Evolutionary conservation across 192 early-diverging fungal species (phyloP).

Genomic region (Lobosporangium transversale): DNA sequence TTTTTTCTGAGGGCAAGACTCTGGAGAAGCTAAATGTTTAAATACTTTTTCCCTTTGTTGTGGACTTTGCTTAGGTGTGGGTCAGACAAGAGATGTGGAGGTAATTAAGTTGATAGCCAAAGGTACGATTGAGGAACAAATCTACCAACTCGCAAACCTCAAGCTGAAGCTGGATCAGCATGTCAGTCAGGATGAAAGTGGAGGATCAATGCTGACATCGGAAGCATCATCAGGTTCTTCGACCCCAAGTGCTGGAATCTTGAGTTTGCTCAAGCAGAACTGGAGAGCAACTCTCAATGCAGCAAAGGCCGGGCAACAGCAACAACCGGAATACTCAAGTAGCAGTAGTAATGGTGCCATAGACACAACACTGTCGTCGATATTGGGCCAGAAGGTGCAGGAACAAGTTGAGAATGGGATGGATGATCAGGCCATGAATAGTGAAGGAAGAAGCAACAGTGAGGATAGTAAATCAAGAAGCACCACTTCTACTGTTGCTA

Average conservation of each 20-base stretch:
- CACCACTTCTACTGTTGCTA: too few species aligned
- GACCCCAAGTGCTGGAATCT: constrained; percentile 43
- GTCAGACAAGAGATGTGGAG: constrained; percentile 83
- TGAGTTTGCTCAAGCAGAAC: constrained; percentile 44
- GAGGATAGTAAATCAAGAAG: too few species aligned
- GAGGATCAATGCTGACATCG: background rate
- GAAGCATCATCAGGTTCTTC: constrained; percentile 37
- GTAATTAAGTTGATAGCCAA: constrained; percentile 76
- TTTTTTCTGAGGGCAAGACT: background rate
- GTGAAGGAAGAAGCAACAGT: too few species aligned
- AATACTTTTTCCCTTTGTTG: background rate
- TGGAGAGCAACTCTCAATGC: constrained; percentile 20
- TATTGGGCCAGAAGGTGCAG: background rate
- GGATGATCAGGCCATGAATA: background rate
- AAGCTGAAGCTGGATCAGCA: constrained; percentile 71
- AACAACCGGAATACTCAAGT: background rate
- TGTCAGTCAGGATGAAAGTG: constrained; percentile 39
- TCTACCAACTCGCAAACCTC: constrained; percentile 64
- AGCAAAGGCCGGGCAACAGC: background rate
- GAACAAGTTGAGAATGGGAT: background rate
- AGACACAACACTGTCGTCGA: background rate
- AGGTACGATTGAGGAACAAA: constrained; percentile 77
- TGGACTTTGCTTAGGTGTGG: constrained; percentile 63
- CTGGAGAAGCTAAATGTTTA: background rate
- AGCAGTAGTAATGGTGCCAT: background rate